Evolutionary conservation across 225 moss, liverwort and hornwort species (phyloP), one percentile per base, ranked within the genome.

Genomic region (Sphagnum contortum): DNA sequence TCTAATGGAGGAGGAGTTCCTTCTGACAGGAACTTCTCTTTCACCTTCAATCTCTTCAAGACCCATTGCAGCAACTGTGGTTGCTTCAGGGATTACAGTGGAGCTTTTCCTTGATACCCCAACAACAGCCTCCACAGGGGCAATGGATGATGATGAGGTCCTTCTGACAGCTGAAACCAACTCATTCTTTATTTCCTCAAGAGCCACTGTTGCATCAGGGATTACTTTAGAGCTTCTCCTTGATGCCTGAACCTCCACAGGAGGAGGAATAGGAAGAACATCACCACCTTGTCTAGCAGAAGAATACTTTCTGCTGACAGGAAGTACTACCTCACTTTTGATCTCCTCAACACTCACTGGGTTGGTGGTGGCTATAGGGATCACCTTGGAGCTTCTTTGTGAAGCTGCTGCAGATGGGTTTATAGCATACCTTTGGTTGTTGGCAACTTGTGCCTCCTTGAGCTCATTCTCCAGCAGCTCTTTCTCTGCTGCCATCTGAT

Each of bases 371-470:
- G 29, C 29, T 29, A 29, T 29, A 29, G 52, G 52, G 9, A 52
- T 52, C 52, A 52, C 52, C 9, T 6, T 52, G 52, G 52, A 52
- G 52, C 7, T 52, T 9, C 52, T 52, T 52, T 9, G 6, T 52
- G 52, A 52, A 9, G 52, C 7, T 52, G 52, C 9, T 6, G 9
- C 52, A 5, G 52, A 52, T 5, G 52, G 9, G 52, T 52, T 52
- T 9, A 6, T 0, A 45, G 14, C 8, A 9, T 75, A 80, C 75
- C 80, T 80, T 51, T 12, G 8, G 3, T 75, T 70, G 52, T 63
- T 72, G 45, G 67, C 67, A 0, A 72, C 79, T 59, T 80, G 80
- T 47, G 75, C 80, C 69, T 67, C 60, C 64, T 80, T 70, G 0
- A 75, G 61, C 14, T 80, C 75, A 66, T 45, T 64, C 64, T 80